Conservation (phyloP, 2,329 filamentous ascomycete species). For the Colletotrichum caudatum region DNA sequence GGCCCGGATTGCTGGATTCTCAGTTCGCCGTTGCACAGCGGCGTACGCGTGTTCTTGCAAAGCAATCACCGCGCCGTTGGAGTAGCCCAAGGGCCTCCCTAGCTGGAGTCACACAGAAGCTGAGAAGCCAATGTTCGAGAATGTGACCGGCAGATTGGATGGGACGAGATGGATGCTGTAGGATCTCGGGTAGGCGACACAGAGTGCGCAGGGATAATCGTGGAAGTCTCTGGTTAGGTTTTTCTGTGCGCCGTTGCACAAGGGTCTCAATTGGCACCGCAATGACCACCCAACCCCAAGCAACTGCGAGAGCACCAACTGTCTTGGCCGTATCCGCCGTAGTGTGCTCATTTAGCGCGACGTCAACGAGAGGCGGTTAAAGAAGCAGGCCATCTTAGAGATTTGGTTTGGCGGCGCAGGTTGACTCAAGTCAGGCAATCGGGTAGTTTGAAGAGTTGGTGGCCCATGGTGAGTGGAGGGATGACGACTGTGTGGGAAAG, state of each 20-base stretch:
- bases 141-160: constrained; percentile 32
- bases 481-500: not conserved
- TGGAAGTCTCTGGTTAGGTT: constrained; percentile 17
- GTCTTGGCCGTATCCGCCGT: not conserved
- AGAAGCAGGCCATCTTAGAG: constrained; percentile 10
- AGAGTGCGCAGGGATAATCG: constrained; percentile 29
- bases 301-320: not conserved
- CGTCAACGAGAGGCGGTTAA: constrained; percentile 3
- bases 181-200: constrained; percentile 18
- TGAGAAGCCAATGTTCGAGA: constrained; percentile 18
- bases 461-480: not conserved
- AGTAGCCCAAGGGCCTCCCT: constrained; percentile 19
- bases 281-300: not conserved
- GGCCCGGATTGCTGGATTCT: constrained; percentile 30
- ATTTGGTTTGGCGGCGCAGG: constrained; percentile 29
- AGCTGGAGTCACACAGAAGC: constrained; percentile 15
- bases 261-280: constrained; percentile 28
- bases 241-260: constrained; percentile 25
- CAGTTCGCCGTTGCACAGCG: constrained; percentile 21
- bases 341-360: not conserved
- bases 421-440: constrained; percentile 31
- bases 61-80: constrained; percentile 12
- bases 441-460: not conserved
- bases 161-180: constrained; percentile 33
- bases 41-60: constrained; percentile 6